Percentiles rank a stretch among this genome's conserved stretches.
phyloP scores from a whole-genome alignment of 768 basidiomycete species.

The Lyophyllum shimeji region DNA sequence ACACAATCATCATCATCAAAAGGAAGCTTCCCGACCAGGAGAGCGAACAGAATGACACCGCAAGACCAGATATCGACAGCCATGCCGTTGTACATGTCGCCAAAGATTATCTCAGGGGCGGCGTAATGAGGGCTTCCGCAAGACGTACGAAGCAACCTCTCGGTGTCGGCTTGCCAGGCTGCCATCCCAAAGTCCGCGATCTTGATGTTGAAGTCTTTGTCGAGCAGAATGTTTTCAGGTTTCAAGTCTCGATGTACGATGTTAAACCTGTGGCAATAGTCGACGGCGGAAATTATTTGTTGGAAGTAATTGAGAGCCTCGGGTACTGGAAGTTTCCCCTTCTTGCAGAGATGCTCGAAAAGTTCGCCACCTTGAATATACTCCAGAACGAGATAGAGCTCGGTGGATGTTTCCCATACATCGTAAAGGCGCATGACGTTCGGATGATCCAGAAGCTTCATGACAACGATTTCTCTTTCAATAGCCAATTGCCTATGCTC shows the following conservation, averaged over 20 bases:
- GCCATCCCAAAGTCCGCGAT: conserved; percentile 99
- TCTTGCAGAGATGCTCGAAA: conserved; percentile 86
- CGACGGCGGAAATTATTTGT: conserved; percentile 88
- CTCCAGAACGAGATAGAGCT: conserved; percentile 91
- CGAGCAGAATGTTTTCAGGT: conserved; percentile 90
- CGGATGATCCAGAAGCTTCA: conserved; percentile 96
- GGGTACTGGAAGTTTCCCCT: conserved; percentile 63
- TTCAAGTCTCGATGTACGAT: conserved; percentile 95
- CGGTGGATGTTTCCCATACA: conserved; percentile 91
- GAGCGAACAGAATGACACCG: conserved; percentile 87
- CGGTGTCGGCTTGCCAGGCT: conserved; percentile 72
- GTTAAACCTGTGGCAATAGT: conserved; percentile 94
- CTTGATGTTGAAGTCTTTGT: conserved; percentile 84
- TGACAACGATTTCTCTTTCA: conserved; percentile 93
- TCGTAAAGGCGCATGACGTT: conserved; percentile 94
- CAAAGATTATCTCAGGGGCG: conserved; percentile 87
- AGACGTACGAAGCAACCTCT: conserved; percentile 67
- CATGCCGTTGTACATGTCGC: conserved; percentile 80
- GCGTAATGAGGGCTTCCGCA: conserved; percentile 97
- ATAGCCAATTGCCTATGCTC: conserved; percentile 79
- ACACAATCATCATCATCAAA: conserved; percentile 89
- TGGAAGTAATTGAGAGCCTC: conserved; percentile 89
- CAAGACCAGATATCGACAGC: conserved; percentile 97
- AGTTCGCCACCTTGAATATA: conserved; percentile 95
- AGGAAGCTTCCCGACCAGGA: conserved; percentile 86